phyloP scores from a whole-genome alignment of 2,329 filamentous ascomycete species.

The Stemphylium beticola region DNA sequence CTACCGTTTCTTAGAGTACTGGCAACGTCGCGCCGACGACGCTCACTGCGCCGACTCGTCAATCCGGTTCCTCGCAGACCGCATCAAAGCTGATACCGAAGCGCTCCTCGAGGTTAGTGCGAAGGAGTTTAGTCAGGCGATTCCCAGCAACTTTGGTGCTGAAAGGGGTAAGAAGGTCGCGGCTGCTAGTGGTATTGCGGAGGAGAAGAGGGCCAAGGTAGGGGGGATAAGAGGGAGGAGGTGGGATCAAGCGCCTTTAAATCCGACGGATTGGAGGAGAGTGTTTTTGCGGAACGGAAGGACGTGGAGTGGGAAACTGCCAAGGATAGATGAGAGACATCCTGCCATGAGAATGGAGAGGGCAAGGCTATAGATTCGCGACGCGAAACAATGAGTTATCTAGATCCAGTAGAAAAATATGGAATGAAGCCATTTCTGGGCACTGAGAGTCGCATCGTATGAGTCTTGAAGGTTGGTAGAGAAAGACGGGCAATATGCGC shows the following conservation, averaged over 20 bases:
- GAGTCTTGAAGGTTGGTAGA: too few relatives aligned
- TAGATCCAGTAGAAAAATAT: background rate
- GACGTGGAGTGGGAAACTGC: slow-evolving; percentile 19
- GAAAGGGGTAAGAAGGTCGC: slow-evolving; percentile 19
- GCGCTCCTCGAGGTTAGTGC: slow-evolving; percentile 23
- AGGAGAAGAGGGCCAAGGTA: slow-evolving; percentile 14
- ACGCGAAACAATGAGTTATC: too few relatives aligned
- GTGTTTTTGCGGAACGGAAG: slow-evolving; percentile 21
- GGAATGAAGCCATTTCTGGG: background rate
- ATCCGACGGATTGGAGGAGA: slow-evolving; percentile 25
- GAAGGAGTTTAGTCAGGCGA: slow-evolving; percentile 26
- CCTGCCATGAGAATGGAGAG: slow-evolving; percentile 1
- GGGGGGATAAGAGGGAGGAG: slow-evolving; percentile 7
- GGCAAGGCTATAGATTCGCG: slow-evolving; percentile 2
- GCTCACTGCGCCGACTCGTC: slow-evolving; percentile 17
- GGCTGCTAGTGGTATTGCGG: slow-evolving; percentile 20
- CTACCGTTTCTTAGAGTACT: slow-evolving; percentile 23
- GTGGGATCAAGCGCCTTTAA: slow-evolving; percentile 18
- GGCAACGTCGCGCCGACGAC: slow-evolving; percentile 15
- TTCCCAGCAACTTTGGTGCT: slow-evolving; percentile 24
- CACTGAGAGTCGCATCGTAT: background rate
- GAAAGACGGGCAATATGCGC: background rate
- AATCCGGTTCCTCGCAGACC: slow-evolving; percentile 19
- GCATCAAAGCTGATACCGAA: slow-evolving; percentile 22
- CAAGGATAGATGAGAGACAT: slow-evolving; percentile 13